Evolutionary conservation across 805 yeast species (phyloP), one percentile per base, ranked within the genome.

Genomic region (Kuraishia molischiana): DNA sequence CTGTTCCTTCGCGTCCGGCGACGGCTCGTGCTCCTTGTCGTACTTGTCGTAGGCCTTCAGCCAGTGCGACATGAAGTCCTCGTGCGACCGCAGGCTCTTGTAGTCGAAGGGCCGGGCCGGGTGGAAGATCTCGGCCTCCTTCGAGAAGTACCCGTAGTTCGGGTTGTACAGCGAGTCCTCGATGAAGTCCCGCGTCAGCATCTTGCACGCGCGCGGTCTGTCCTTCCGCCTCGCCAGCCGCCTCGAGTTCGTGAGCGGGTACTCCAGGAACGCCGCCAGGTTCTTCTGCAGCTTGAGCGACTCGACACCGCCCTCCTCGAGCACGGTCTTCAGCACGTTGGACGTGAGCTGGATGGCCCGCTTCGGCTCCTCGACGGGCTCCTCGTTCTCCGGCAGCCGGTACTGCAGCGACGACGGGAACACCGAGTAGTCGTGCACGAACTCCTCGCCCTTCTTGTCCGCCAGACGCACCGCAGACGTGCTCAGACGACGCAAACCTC

Each of bases 151-250:
- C 1, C 95, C 95, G 53, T 85, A 85, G 44, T 68, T 51, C 0
- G 90, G 86, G 56, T 86, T 83, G 53, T 85, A 85, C 47, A 85
- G 59, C 15, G 90, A 79, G 53, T 85, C 94, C 48, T 85, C 94
- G 40, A 85, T 86, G 57, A 82, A 86, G 49, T 84, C 95, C 9
- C 83, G 62, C 0, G 79, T 59, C n/a, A 79, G 61, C 89, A 85
- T 79, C 52, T 81, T 79, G 5, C 76, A 71, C 20, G 69, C 66
- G 24, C 46, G 60, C 0, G 95, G 95, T 24, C 89, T 59, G 35
- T 51, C 54, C 46, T 48, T 59, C 48, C 61, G 47, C 28, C 52
- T 54, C 4, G 61, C 46, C 11, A 72, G 53, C 38, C 52, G 52
- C 19, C 51, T 52, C 29, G 62, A 53, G 20, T 53, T 63, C 5